A percentile compares a stretch with the other conserved stretches of the same genome.
phyloP scores from a whole-genome alignment of 805 yeast species.

The Starmerella vaccinii region DNA sequence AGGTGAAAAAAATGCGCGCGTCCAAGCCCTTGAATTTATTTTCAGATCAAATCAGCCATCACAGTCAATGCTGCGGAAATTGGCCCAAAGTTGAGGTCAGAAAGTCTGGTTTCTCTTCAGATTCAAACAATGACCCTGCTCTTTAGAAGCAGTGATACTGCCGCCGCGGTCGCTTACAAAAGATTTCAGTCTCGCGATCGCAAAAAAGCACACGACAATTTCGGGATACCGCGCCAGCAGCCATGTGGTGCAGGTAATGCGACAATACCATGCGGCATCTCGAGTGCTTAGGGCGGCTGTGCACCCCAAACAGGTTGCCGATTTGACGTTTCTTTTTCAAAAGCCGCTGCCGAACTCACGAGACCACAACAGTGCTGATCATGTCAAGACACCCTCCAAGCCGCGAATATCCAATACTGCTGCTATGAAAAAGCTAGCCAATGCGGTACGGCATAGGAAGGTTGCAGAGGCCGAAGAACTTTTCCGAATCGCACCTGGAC shows the following conservation, averaged over 20 bases:
- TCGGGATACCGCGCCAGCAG: background rate
- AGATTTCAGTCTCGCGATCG: background rate
- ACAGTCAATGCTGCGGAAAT: too few relatives aligned
- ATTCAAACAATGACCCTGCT: too few relatives aligned
- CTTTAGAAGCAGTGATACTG: too few relatives aligned
- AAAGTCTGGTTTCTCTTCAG: too few relatives aligned
- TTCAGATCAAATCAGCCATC: too few relatives aligned
- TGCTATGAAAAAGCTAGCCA: slow-evolving; percentile 9
- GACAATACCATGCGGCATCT: slow-evolving; percentile 1
- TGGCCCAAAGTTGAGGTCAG: too few relatives aligned
- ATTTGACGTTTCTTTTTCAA: slow-evolving; percentile 7
- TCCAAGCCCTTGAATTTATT: too few relatives aligned
- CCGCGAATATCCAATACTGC: background rate
- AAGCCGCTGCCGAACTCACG: background rate
- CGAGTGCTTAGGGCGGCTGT: background rate
- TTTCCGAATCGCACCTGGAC: slow-evolving; percentile 11
- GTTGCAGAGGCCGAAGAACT: slow-evolving; percentile 12
- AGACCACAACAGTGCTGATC: background rate
- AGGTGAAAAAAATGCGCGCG: too few relatives aligned
- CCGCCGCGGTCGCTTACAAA: slow-evolving; percentile 1
- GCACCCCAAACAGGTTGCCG: background rate
- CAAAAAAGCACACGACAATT: background rate
- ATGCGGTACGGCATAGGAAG: slow-evolving; percentile 6
- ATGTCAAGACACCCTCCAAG: background rate
- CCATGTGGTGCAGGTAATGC: slow-evolving; percentile 6